phyloP scores from a whole-genome alignment of 164 flowering plant genomes.

The Magnolia kwangsiensis region DNA sequence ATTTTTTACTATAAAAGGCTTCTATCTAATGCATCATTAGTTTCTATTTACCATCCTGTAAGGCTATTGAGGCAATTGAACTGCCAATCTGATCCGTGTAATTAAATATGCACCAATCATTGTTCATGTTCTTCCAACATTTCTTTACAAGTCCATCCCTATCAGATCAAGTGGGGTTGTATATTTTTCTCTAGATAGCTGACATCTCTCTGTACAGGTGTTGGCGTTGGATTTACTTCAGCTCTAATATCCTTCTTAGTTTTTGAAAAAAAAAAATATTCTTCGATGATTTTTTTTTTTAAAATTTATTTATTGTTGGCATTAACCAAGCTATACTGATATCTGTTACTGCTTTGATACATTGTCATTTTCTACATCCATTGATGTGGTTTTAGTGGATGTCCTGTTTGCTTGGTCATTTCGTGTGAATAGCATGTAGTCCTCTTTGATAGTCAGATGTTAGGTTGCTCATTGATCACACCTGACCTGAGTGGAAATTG shows the following conservation, averaged over 20 bases:
- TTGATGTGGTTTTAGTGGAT: neutral
- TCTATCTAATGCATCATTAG: neutral
- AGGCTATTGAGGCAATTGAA: neutral
- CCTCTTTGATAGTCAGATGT: neutral
- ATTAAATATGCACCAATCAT: neutral
- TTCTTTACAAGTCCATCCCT: neutral
- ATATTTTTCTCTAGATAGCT: neutral
- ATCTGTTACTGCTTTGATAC: neutral
- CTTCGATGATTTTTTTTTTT: neutral
- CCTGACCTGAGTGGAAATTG: neutral
- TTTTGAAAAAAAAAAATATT: neutral
- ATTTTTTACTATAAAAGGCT: neutral
- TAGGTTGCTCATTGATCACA: neutral
- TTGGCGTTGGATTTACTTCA: conserved; percentile 97
- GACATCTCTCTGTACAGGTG: conserved; percentile 52
- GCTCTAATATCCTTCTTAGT: conserved; percentile 88
- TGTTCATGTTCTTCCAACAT: neutral
- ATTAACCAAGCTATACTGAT: neutral
- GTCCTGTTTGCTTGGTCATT: neutral
- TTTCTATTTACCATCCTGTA: neutral
- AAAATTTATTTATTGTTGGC: neutral
- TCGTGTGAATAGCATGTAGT: neutral
- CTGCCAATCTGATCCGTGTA: neutral
- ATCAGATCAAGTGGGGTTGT: neutral
- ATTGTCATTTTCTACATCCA: neutral